Base-by-base conservation (phyloP, 345 rosid species). In the Salix udensis region DNA sequence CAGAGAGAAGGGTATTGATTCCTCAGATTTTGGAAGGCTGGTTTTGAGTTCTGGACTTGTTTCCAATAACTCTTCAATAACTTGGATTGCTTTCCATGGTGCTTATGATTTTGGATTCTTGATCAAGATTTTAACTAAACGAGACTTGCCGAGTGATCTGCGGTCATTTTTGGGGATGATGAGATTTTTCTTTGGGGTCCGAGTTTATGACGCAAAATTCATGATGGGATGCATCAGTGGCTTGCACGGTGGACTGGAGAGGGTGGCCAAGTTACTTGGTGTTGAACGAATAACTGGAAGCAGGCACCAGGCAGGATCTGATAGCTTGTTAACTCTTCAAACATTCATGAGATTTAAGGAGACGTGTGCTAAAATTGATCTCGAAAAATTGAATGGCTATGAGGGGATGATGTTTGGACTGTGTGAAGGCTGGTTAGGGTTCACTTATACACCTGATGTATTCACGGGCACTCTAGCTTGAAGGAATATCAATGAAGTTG, bases 1-100 rank as follows among this genome's bases (percentile, higher is more conserved):
- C 31, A 65, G 14, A 7, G 34, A 2, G 2, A 14, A 36, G 34
- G 73, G 73, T 6, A 73, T 73, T 19, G 48, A 39, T 31, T 65
- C 73, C 4, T 26, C 8, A 0, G 30, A 19, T 8, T 78, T 73
- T 34, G 39, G 12, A 0, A 2, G 0, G n/a, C 18, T 39, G 44
- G 1, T 78, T 4, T 16, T 13, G 46, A 11, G 7, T 5, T 66
- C 62, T 3, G 37, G 48, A 5, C 23, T 72, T 15, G n/a, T 77
- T 4, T 34, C 19, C 18, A 67, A 58, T 10, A 7, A 34, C 2
- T 2, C 21, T 46, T 42, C 24, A 9, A 4, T 67, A 0, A 18
- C 67, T 2, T 78, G 77, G 68, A 23, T 72, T 5, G 73, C 67
- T 2, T 72, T 65, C 30, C 67, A 77, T 4, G 18, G 80, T 8